These are phyloP conservation scores for Blastobotrys chiropterorum DNA, from an alignment of 805 yeast species.

Conservation along the genomic window DNA sequence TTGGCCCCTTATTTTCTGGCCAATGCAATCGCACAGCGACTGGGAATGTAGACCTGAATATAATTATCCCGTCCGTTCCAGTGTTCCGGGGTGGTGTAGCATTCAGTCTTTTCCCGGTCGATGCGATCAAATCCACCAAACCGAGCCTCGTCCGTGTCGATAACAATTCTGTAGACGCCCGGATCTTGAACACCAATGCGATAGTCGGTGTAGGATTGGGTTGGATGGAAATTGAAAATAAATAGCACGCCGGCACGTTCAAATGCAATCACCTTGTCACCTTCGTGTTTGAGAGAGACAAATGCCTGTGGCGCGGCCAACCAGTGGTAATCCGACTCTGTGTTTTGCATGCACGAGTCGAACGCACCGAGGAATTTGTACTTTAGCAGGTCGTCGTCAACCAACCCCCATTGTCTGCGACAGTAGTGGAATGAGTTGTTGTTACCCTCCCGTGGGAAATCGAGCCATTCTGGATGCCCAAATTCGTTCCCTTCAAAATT, in stretches of 20 bases:
- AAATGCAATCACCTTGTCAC: slow-evolving; percentile 81
- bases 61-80: slow-evolving; percentile 82
- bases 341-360: slow-evolving; percentile 76
- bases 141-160: slow-evolving; percentile 63
- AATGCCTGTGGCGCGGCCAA: slow-evolving; percentile 70
- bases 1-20: slow-evolving; percentile 36
- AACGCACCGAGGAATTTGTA: slow-evolving; percentile 75
- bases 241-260: slow-evolving; percentile 84
- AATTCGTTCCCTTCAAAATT: slow-evolving; percentile 97
- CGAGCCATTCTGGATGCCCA: slow-evolving; percentile 99
- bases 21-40: slow-evolving; percentile 59
- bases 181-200: slow-evolving; percentile 81
- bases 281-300: slow-evolving; percentile 80
- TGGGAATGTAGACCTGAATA: slow-evolving; percentile 75
- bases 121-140: slow-evolving; percentile 82
- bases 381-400: slow-evolving; percentile 71
- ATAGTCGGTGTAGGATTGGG: slow-evolving; percentile 76
- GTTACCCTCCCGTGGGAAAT: slow-evolving; percentile 90
- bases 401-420: slow-evolving; percentile 86
- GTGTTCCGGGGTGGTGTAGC: slow-evolving; percentile 61
- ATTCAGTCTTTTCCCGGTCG: slow-evolving; percentile 45
- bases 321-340: slow-evolving; percentile 69
- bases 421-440: slow-evolving; percentile 88
- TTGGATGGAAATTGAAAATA: slow-evolving; percentile 86
- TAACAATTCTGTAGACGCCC: slow-evolving; percentile 68